phyloP scores from a whole-genome alignment of 2,329 filamentous ascomycete genomes.

The Colletotrichum costaricense region DNA sequence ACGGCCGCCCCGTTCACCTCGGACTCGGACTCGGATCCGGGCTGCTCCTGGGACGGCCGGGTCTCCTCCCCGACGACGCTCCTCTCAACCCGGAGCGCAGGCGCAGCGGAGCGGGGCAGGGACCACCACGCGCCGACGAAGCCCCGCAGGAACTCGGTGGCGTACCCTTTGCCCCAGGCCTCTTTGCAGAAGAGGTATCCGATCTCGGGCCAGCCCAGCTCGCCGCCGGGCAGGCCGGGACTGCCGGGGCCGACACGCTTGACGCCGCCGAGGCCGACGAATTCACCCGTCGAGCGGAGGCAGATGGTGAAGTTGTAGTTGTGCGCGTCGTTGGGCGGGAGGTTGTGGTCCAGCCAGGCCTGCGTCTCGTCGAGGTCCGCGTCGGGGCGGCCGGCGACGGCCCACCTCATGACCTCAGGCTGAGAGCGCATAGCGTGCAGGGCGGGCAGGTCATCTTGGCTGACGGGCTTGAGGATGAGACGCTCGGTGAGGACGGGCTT shows the following conservation, averaged over 20 bases:
- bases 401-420: constrained; percentile 73
- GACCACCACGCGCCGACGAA: constrained; percentile 60
- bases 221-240: constrained; percentile 42
- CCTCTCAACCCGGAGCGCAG: constrained; percentile 55
- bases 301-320: constrained; percentile 69
- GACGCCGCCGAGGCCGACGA: constrained; percentile 63
- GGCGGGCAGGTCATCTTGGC: constrained; percentile 60
- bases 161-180: constrained; percentile 67
- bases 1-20: constrained; percentile 37
- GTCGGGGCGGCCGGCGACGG: constrained; percentile 55
- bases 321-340: constrained; percentile 61
- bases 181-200: constrained; percentile 68
- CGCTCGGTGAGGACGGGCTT: constrained; percentile 60
- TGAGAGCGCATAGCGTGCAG: constrained; percentile 65
- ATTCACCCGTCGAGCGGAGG: constrained; percentile 56
- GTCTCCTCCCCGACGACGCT: constrained; percentile 45
- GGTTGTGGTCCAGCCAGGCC: constrained; percentile 49
- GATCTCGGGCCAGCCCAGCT: constrained; percentile 66
- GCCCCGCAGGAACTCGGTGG: constrained; percentile 64
- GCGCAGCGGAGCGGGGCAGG: constrained; percentile 58
- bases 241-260: constrained; percentile 40
- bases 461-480: constrained; percentile 64
- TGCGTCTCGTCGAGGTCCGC: constrained; percentile 55
- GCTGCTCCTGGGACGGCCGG: not conserved
- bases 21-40: constrained; percentile 1